Conservation (phyloP, 2,329 filamentous ascomycete genomes). For the Aspergillus intermedius region DNA sequence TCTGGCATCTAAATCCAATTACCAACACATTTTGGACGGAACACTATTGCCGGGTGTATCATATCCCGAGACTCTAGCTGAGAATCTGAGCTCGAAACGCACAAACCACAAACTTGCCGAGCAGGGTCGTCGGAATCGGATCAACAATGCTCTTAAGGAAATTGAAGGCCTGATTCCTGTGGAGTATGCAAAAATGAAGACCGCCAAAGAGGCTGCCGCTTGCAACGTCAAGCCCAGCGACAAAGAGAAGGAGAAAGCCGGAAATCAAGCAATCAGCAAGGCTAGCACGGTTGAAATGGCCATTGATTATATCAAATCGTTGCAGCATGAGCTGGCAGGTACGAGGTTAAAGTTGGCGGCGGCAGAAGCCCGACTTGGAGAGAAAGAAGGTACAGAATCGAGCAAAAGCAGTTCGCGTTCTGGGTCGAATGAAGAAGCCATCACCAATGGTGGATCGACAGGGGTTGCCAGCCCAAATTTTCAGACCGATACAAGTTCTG, state of each 20-base stretch:
- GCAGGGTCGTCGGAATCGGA: constrained; percentile 88
- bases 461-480: background rate
- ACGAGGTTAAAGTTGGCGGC: constrained; percentile 58
- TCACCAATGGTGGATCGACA: background rate
- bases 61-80: constrained; percentile 84
- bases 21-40: constrained; percentile 93
- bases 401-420: background rate
- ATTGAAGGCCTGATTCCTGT: constrained; percentile 79
- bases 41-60: constrained; percentile 83
- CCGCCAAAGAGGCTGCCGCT: constrained; percentile 30
- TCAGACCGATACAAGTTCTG: background rate
- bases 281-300: constrained; percentile 96
- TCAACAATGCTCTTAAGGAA: constrained; percentile 87
- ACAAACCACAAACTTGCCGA: constrained; percentile 98
- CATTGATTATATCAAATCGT: constrained; percentile 84
- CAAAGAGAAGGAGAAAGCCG: constrained; percentile 45
- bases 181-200: constrained; percentile 37
- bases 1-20: constrained; percentile 91
- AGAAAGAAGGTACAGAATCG: background rate
- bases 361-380: constrained; percentile 56
- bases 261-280: constrained; percentile 69
- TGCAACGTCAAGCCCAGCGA: constrained; percentile 36
- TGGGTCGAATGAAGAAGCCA: background rate
- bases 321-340: constrained; percentile 66
- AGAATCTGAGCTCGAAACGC: constrained; percentile 89